Percentiles rank a stretch among this genome's conserved stretches.
phyloP scores from a whole-genome alignment of 305 asterid species.

The Fraxinus paxiana region DNA sequence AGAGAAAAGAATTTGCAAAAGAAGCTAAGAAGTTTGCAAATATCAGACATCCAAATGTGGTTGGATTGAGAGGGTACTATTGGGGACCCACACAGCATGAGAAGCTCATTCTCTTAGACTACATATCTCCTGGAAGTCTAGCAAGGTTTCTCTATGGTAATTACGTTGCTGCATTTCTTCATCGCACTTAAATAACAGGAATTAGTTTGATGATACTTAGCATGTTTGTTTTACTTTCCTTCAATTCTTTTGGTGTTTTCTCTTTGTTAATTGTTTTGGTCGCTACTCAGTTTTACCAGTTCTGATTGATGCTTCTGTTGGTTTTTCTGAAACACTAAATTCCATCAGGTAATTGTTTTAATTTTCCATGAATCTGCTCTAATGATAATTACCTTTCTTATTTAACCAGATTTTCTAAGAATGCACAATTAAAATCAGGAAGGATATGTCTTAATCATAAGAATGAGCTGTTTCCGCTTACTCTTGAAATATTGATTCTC shows the following conservation, averaged over 20 bases:
- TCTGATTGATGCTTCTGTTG: background rate
- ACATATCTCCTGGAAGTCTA: slow-evolving; percentile 88
- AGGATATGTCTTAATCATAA: background rate
- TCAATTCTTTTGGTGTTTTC: background rate
- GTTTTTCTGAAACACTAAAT: background rate
- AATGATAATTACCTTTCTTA: background rate
- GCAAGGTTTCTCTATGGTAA: slow-evolving; percentile 89
- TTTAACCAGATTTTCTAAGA: background rate
- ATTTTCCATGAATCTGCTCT: background rate
- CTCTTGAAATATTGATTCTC: background rate
- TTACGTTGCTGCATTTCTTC: background rate
- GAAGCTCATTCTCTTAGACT: slow-evolving; percentile 89
- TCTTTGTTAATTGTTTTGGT: background rate
- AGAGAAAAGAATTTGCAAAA: slow-evolving; percentile 89
- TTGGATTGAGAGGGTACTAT: slow-evolving; percentile 92
- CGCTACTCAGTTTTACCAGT: background rate
- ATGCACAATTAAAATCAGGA: background rate
- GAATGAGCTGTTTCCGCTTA: background rate
- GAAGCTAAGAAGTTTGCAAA: slow-evolving; percentile 93
- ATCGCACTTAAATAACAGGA: background rate
- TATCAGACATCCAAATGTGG: slow-evolving; percentile 91
- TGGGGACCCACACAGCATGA: slow-evolving; percentile 99
- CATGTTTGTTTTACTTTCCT: background rate
- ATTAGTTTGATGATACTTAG: background rate
- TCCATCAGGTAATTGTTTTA: background rate